Evolutionary conservation across 306 rosid species (phyloP).

Genomic region (Fragaria iinumae): DNA sequence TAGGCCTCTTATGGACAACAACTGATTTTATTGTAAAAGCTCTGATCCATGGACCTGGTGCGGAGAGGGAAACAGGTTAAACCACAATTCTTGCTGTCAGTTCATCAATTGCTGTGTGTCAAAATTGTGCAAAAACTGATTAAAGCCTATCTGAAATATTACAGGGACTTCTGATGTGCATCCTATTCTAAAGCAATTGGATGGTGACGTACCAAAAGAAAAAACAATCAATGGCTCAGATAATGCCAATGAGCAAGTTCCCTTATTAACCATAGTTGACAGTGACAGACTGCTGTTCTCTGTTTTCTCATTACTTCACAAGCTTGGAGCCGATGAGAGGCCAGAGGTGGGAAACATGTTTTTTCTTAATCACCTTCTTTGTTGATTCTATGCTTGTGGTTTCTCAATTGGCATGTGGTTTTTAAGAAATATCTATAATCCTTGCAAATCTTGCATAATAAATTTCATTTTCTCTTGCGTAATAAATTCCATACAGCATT

Average conservation of each 20-base stretch:
- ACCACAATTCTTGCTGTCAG: slow-evolving; percentile 25
- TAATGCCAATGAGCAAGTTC: slow-evolving; percentile 39
- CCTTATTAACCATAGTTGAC: slow-evolving; percentile 47
- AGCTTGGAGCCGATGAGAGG: slow-evolving; percentile 96
- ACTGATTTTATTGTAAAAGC: slow-evolving; percentile 95
- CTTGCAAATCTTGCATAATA: not conserved
- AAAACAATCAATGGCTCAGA: slow-evolving; percentile 31
- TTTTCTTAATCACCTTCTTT: not conserved
- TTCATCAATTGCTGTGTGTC: slow-evolving; percentile 4
- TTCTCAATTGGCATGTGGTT: slow-evolving; percentile 1
- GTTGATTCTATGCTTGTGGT: slow-evolving; percentile 1
- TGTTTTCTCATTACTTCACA: slow-evolving; percentile 84
- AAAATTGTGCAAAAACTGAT: not conserved
- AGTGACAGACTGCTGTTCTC: slow-evolving; percentile 68
- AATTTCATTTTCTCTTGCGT: not conserved
- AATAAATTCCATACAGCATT: not conserved
- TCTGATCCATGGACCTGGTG: slow-evolving; percentile 46
- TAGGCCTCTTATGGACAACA: slow-evolving; percentile 93
- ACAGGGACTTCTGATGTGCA: slow-evolving; percentile 32
- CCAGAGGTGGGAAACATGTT: slow-evolving; percentile 67
- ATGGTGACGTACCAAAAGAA: slow-evolving; percentile 41
- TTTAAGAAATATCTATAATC: not conserved
- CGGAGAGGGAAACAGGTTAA: slow-evolving; percentile 62
- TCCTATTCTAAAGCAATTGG: slow-evolving; percentile 42
- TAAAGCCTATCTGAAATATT: slow-evolving; percentile 22